These are phyloP conservation scores for Yamadazyma sp. DNA, from an alignment of 805 yeast genomes.

Conservation along the genomic window DNA sequence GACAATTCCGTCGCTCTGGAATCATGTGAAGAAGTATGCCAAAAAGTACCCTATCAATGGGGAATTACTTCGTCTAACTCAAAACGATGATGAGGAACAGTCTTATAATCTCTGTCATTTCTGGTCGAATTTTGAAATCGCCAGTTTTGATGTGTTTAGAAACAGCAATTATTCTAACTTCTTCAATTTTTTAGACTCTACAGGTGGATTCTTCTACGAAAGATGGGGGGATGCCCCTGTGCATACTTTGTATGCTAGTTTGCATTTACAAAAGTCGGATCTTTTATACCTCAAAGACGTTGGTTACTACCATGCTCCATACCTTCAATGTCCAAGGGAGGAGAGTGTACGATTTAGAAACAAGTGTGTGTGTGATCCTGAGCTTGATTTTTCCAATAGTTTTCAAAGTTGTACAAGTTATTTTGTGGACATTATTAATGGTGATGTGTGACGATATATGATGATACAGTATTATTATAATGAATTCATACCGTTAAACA, in stretches of 20 bases:
- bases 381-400: slow-evolving; percentile 30
- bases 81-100: slow-evolving; percentile 33
- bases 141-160: slow-evolving; percentile 68
- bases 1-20: slow-evolving; percentile 67
- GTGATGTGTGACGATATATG: background rate
- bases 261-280: slow-evolving; percentile 56
- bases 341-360: slow-evolving; percentile 22
- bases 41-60: slow-evolving; percentile 17
- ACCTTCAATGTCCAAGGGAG: slow-evolving; percentile 56
- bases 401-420: slow-evolving; percentile 24
- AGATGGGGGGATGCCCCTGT: slow-evolving; percentile 95
- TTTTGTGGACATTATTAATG: slow-evolving; percentile 13
- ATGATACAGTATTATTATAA: too few species aligned
- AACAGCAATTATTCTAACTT: slow-evolving; percentile 54
- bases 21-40: slow-evolving; percentile 45
- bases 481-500: too few species aligned
- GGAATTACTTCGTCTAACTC: slow-evolving; percentile 23
- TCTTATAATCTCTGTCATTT: slow-evolving; percentile 75
- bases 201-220: slow-evolving; percentile 83
- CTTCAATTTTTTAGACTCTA: slow-evolving; percentile 59
- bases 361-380: slow-evolving; percentile 40
- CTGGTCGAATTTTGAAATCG: slow-evolving; percentile 80
- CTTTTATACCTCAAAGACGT: slow-evolving; percentile 72
- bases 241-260: slow-evolving; percentile 74
- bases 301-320: slow-evolving; percentile 75